These are phyloP conservation scores for Talaromyces sp. DNA, from an alignment of 2,329 filamentous ascomycete genomes.

Conservation along the genomic window DNA sequence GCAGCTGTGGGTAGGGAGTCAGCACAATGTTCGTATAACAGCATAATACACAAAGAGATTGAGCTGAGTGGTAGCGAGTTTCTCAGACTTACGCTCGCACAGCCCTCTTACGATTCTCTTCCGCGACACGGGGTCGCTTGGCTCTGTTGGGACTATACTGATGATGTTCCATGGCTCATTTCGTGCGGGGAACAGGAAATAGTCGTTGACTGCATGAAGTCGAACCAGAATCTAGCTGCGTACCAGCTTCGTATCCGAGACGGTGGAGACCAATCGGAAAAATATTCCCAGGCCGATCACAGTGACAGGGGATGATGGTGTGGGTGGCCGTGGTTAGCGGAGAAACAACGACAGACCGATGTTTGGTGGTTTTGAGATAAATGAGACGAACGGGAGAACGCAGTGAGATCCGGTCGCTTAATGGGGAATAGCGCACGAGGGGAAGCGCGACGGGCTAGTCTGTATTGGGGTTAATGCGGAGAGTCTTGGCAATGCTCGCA, in stretches of 20 bases:
- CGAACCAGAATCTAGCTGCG: neutral
- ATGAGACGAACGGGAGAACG: neutral
- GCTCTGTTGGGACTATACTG: conserved; percentile 7
- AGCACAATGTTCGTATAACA: neutral
- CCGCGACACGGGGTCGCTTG: conserved; percentile 37
- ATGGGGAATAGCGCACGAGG: neutral
- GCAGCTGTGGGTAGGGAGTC: conserved; percentile 36
- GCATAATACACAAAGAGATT: neutral
- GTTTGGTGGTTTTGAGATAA: neutral
- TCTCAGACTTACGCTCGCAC: conserved; percentile 31
- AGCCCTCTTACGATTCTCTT: conserved; percentile 38
- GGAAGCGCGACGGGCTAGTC: neutral
- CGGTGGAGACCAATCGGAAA: neutral
- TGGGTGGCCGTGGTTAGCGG: neutral
- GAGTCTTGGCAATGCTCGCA: neutral
- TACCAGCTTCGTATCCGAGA: neutral
- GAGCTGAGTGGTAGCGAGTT: neutral
- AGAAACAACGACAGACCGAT: neutral
- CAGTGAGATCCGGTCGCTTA: neutral
- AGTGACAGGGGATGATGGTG: too few relatives aligned
- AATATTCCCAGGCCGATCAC: neutral
- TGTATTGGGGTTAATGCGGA: neutral
- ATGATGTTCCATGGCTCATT: conserved; percentile 7
- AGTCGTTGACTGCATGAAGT: neutral
- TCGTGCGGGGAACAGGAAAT: neutral